phyloP scores from a whole-genome alignment of 1,284 basidiomycete genomes.

The Afroboletus lepidellus region DNA sequence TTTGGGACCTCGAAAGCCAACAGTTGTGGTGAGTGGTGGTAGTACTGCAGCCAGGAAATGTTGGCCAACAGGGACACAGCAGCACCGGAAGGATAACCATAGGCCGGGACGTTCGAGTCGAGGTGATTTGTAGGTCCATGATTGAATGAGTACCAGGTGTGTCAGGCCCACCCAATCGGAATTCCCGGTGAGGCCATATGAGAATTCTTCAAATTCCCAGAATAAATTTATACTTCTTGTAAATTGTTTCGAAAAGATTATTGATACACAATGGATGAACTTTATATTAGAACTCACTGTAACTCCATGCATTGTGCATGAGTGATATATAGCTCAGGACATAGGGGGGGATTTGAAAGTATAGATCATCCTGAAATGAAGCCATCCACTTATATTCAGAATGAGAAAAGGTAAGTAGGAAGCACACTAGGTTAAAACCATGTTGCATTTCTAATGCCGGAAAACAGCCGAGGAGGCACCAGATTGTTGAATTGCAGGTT shows the following conservation, averaged over 20 bases:
- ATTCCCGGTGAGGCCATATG: slow-evolving; percentile 6
- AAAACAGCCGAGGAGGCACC: too few relatives aligned
- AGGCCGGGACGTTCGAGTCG: slow-evolving; percentile 9
- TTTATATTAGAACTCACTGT: not conserved
- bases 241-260: not conserved
- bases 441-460: too few relatives aligned
- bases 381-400: too few relatives aligned
- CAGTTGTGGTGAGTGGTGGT: not conserved
- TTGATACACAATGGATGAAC: too few relatives aligned
- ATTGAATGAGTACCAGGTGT: slow-evolving; percentile 21
- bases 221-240: not conserved
- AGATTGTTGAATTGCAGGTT: not conserved
- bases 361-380: too few relatives aligned
- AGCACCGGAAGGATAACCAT: slow-evolving; percentile 5
- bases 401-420: too few relatives aligned
- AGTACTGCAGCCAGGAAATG: slow-evolving; percentile 2
- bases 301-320: not conserved
- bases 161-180: slow-evolving; percentile 21
- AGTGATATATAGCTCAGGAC: not conserved
- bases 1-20: not conserved
- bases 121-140: slow-evolving; percentile 15
- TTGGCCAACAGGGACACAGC: slow-evolving; percentile 2
- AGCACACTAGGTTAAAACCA: too few relatives aligned
- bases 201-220: slow-evolving; percentile 17
- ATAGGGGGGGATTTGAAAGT: too few relatives aligned